Evolutionary conservation across 2,329 filamentous ascomycete genomes (phyloP).

Genomic region (Thermomyces lanuginosus): DNA sequence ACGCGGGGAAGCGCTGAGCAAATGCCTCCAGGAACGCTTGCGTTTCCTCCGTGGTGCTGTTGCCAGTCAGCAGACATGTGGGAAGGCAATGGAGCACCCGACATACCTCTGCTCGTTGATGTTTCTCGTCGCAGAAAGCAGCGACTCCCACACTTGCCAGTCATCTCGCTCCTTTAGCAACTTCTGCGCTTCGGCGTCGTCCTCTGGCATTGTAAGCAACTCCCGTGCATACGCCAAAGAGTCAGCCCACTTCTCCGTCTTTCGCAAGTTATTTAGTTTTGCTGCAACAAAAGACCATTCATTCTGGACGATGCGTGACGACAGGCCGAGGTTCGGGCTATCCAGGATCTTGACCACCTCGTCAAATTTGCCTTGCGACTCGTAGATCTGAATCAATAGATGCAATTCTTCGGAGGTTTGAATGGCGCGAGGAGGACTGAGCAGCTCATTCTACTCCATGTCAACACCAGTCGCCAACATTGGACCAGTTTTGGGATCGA

Average conservation of each 20-base stretch:
- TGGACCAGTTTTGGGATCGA: constrained; percentile 2
- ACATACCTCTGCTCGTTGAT: constrained; percentile 20
- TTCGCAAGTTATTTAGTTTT: constrained; percentile 23
- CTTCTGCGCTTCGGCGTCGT: constrained; percentile 13
- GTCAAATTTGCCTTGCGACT: constrained; percentile 22
- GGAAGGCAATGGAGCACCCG: neutral
- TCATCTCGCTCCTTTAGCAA: constrained; percentile 25
- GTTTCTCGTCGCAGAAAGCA: constrained; percentile 20
- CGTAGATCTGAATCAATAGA: constrained; percentile 29
- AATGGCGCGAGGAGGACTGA: constrained; percentile 28
- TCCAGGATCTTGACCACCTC: constrained; percentile 29
- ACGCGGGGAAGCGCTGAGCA: constrained; percentile 19
- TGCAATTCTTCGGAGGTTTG: constrained; percentile 32
- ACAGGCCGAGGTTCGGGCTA: constrained; percentile 25
- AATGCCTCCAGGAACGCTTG: constrained; percentile 21
- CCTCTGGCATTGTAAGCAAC: constrained; percentile 20
- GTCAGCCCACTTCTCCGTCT: constrained; percentile 23
- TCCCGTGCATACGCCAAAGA: constrained; percentile 20
- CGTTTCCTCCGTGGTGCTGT: constrained; percentile 17
- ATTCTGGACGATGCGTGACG: constrained; percentile 27
- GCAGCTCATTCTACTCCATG: constrained; percentile 21
- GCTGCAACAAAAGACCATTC: constrained; percentile 27
- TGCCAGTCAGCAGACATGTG: neutral
- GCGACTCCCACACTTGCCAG: constrained; percentile 31
- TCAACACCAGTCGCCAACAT: constrained; percentile 2